Evolutionary conservation across 176 grass and related monocot genomes (phyloP).

Genomic region (Pharus latifolius): DNA sequence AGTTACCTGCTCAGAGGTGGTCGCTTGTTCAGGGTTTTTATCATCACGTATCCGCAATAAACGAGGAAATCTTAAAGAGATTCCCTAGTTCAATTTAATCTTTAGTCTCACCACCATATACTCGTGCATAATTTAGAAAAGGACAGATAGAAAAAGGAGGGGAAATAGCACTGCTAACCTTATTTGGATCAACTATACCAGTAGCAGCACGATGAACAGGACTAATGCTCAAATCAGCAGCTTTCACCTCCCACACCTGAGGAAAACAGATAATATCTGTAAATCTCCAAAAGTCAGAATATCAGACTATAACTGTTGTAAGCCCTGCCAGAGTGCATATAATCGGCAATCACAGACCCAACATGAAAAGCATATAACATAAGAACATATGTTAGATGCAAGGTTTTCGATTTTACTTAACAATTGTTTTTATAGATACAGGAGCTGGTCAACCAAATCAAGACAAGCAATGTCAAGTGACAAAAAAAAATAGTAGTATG

Average conservation of each 20-base stretch:
- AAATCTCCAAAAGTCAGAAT: background rate
- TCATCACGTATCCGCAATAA: constrained; percentile 76
- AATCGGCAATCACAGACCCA: background rate
- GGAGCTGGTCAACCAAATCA: constrained; percentile 10
- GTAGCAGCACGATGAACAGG: constrained; percentile 95
- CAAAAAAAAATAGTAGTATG: background rate
- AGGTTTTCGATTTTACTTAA: background rate
- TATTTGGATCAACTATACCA: constrained; percentile 85
- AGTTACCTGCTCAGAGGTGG: constrained; percentile 72
- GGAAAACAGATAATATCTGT: background rate
- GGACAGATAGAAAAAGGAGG: background rate
- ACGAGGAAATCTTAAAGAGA: constrained; percentile 93
- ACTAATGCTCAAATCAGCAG: constrained; percentile 98
- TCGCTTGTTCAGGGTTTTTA: constrained; percentile 85
- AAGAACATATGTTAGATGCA: background rate
- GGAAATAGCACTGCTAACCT: constrained; percentile 34
- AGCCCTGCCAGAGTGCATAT: background rate
- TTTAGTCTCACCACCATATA: constrained; percentile 15
- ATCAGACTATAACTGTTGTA: background rate
- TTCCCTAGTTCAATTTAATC: constrained; percentile 52
- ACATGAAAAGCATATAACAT: background rate
- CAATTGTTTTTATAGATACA: background rate
- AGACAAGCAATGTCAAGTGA: background rate
- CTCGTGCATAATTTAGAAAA: background rate
- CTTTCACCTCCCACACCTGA: constrained; percentile 99